phyloP scores from a whole-genome alignment of 2,329 filamentous ascomycete species.

The Harringtonia lauricola region DNA sequence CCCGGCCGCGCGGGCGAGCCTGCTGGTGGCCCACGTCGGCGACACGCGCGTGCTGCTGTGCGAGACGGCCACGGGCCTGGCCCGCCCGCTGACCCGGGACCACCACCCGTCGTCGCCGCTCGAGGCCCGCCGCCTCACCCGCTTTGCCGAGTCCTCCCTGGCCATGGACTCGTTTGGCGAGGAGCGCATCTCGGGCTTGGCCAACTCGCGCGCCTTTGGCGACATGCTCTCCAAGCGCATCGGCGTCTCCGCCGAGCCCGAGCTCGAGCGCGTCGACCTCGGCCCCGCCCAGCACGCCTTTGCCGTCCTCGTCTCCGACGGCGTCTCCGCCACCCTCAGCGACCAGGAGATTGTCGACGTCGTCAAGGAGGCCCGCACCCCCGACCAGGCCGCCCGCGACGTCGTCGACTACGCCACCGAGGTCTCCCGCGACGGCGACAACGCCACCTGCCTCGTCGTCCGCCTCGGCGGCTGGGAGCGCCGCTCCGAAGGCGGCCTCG shows the following conservation, averaged over 20 bases:
- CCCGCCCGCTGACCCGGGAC: slow-evolving; percentile 75
- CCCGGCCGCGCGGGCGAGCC: slow-evolving; percentile 69
- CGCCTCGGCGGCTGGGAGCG: slow-evolving; percentile 60
- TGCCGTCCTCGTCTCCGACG: slow-evolving; percentile 78
- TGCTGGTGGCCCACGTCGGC: slow-evolving; percentile 83
- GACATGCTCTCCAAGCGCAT: slow-evolving; percentile 88
- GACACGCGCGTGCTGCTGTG: slow-evolving; percentile 88
- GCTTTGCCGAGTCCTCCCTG: slow-evolving; percentile 67
- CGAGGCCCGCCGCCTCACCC: slow-evolving; percentile 72
- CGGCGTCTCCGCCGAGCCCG: slow-evolving; percentile 88
- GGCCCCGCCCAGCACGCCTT: slow-evolving; percentile 80
- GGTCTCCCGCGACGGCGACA: slow-evolving; percentile 57
- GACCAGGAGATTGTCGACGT: slow-evolving; percentile 97
- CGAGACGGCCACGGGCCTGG: slow-evolving; percentile 69
- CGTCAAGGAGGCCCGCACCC: slow-evolving; percentile 85
- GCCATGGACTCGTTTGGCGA: slow-evolving; percentile 89
- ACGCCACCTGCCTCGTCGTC: slow-evolving; percentile 58
- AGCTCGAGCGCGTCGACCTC: slow-evolving; percentile 70
- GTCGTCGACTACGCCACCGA: slow-evolving; percentile 85
- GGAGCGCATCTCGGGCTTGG: slow-evolving; percentile 84
- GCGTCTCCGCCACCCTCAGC: slow-evolving; percentile 71
- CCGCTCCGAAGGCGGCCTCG: slow-evolving; percentile 72
- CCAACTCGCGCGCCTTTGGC: slow-evolving; percentile 89
- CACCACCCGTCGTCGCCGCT: slow-evolving; percentile 84
- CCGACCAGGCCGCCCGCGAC: slow-evolving; percentile 69